phyloP scores from a whole-genome alignment of 768 basidiomycete genomes.

The Boletales sp. region DNA sequence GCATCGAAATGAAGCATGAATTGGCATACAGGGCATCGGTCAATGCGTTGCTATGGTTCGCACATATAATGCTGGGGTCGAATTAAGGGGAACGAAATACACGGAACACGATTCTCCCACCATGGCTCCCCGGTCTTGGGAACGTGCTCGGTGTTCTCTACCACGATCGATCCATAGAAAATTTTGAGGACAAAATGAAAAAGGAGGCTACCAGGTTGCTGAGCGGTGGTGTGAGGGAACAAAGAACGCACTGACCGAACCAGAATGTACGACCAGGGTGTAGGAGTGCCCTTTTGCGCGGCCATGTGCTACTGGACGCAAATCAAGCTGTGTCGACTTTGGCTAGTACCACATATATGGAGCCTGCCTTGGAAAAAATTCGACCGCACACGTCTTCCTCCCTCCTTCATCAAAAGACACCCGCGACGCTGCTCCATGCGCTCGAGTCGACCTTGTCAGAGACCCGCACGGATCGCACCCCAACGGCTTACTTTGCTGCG shows the following conservation, averaged over 20 bases:
- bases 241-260: slow-evolving; percentile 47
- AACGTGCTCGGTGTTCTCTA: slow-evolving; percentile 72
- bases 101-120: slow-evolving; percentile 34
- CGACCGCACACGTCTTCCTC: slow-evolving; percentile 79
- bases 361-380: slow-evolving; percentile 76
- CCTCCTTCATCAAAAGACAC: slow-evolving; percentile 84
- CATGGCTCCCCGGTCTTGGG: slow-evolving; percentile 73
- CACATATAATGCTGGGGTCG: slow-evolving; percentile 64
- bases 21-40: slow-evolving; percentile 77
- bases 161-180: slow-evolving; percentile 86
- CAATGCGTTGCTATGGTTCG: slow-evolving; percentile 84
- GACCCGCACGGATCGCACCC: slow-evolving; percentile 59
- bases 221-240: not conserved
- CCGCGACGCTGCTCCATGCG: slow-evolving; percentile 80
- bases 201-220: slow-evolving; percentile 43
- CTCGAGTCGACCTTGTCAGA: slow-evolving; percentile 79
- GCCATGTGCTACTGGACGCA: not conserved
- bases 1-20: not conserved
- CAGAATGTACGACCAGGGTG: slow-evolving; percentile 63
- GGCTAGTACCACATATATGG: slow-evolving; percentile 36
- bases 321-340: slow-evolving; percentile 3
- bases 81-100: not conserved
- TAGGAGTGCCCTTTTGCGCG: slow-evolving; percentile 40
- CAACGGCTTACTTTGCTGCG: slow-evolving; percentile 95
- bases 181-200: slow-evolving; percentile 86